These are phyloP conservation scores for Musa troglodytarum DNA, from an alignment of 176 grass and related monocot genomes.

Conservation along the genomic window DNA sequence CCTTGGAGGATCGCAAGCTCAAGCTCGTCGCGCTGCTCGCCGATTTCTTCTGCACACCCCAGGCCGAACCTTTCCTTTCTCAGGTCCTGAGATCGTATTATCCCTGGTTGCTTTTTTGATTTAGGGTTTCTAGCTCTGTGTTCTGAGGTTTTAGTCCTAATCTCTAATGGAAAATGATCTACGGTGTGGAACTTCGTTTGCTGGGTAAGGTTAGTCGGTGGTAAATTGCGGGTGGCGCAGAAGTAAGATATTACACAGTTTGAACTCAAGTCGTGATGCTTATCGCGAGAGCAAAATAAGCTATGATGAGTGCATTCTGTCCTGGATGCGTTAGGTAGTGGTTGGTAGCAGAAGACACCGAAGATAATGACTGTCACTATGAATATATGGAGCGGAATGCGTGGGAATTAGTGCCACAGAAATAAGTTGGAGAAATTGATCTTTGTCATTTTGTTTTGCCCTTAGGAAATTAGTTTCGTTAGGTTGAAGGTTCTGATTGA, in stretches of 20 bases:
- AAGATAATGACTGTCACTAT: neutral
- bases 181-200: neutral
- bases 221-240: neutral
- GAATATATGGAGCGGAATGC: neutral
- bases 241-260: neutral
- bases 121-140: slow-evolving; percentile 12
- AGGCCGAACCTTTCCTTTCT: slow-evolving; percentile 24
- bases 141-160: too few relatives aligned
- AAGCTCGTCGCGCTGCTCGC: slow-evolving; percentile 26
- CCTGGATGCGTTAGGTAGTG: neutral
- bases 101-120: neutral
- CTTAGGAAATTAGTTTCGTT: neutral
- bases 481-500: too few relatives aligned
- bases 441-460: neutral
- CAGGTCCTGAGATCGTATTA: slow-evolving; percentile 10
- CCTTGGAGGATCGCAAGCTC: slow-evolving; percentile 24
- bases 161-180: neutral
- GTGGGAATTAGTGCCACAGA: neutral
- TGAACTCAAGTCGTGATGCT: neutral
- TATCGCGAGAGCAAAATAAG: neutral
- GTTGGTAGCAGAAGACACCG: neutral
- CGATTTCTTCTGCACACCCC: slow-evolving; percentile 23
- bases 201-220: neutral
- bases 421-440: neutral
- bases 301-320: neutral